Evolutionary conservation across 208 protist species (phyloP), one percentile per base, ranked within the genome.

Genomic region (Leishmania gerbilli): DNA sequence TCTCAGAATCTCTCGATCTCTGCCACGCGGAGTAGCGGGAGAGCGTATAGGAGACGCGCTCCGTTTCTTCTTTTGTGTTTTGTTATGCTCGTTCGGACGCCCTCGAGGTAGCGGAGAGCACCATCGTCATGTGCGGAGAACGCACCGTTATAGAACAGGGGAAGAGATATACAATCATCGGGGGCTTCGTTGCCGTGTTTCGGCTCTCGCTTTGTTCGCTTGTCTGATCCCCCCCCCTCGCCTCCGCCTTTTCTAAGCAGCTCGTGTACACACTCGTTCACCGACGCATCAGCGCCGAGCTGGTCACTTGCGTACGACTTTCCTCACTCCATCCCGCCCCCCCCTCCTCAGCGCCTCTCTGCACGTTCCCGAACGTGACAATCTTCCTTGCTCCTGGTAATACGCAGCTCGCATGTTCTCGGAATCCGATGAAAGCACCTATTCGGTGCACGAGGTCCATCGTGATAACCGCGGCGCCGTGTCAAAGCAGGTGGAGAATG

Each of bases 381-480:
- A 13, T 71, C 3, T 47, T 34, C 17, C 31, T 15, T 21, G n/a
- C 37, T 19, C 27, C 47, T 19, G 8, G 40, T 24, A 3, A 31
- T 58, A 51, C 21, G 21, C 47, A 51, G 1, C 55, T 17, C 5
- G 4, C 21, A 82, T 85, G 82, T 62, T 71, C 21, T 82, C 77
- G 11, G 82, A 85, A 42, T 81, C 77, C 1, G 82, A 85, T 53
- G 77, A 85, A 74, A 79, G 55, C 62, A 62, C 47, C 42, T 85
- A 85, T 74, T 82, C 82, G 40, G 82, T 85, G 72, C 82, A 85
- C 40, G 62, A 82, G 62, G 72, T 76, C 15, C n/a, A 24, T 8
- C 6, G 15, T 42, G 74, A 56, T 3, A 15, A 51, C 42, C 37
- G 17, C 7, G 15, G 4, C 7, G 4, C 42, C 7, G 9, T 56